A percentile compares a stretch with the other conserved stretches of the same genome.
Evolutionary conservation across 805 yeast genomes (phyloP).

Genomic region (Starmerella potacharoeniae): DNA sequence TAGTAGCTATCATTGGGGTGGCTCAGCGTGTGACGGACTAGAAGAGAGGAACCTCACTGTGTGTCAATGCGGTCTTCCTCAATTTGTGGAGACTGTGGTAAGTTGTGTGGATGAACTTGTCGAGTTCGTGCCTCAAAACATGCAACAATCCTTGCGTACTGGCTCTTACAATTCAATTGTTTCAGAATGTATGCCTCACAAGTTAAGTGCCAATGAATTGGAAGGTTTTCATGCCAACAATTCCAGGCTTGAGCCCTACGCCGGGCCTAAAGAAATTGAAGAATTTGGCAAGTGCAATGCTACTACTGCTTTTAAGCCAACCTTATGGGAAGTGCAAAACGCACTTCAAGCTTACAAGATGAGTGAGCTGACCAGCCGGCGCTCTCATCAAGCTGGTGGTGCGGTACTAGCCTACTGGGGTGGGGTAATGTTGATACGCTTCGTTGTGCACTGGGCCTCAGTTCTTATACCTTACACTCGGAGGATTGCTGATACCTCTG

Average conservation of each 20-base stretch:
- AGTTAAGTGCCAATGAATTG: background rate
- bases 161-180: background rate
- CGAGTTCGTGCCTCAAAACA: background rate
- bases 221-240: constrained; percentile 3
- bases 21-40: background rate
- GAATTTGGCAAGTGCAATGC: constrained; percentile 3
- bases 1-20: background rate
- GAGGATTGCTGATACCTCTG: background rate
- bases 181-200: background rate
- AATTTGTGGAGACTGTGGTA: constrained; percentile 12
- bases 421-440: constrained; percentile 6
- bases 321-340: background rate
- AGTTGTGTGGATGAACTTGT: constrained; percentile 8
- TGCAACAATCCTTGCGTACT: background rate
- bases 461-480: background rate
- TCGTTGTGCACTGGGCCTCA: background rate
- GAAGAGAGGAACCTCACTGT: background rate
- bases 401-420: constrained; percentile 12
- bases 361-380: background rate
- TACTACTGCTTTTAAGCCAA: background rate
- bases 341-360: background rate
- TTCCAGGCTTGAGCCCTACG: constrained; percentile 1
- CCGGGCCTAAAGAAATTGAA: background rate
- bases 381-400: background rate
- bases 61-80: background rate